Base-by-base conservation (phyloP, 352 stramenopile species). In the Phytophthora cactorum region DNA sequence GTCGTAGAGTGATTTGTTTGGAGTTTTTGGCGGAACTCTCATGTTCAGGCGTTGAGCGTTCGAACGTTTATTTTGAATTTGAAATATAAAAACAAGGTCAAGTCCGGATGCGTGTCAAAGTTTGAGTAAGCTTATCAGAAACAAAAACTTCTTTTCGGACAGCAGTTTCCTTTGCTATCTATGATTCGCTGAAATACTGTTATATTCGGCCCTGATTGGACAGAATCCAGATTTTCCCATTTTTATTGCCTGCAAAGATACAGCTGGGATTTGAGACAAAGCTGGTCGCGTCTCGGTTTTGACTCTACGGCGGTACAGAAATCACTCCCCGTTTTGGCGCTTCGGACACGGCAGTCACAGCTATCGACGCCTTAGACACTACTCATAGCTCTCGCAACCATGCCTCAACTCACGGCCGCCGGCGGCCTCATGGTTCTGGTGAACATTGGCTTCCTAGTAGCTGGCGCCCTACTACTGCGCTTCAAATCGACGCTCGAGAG, bases 381-480 rank as follows among this genome's bases (percentile, higher is more conserved):
- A 59, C 22, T 15, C 14, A 39, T 8, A 53, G 46, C 32, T 34
- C 17, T 65, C 31, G 15, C 5, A 51, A 58, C 6, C 12, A 80
- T 68, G 52, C 65, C 73, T 63, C 60, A 56, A 17, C 46, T 89
- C 51, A 86, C 83, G 10, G 22, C 72, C 2, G 82, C 86, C 29
- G 80, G 74, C 14, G 72, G 75, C 47, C 66, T 93, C 50, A 77
- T 96, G 70, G 75, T 96, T 55, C 52, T 92, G 17, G 75, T 95
- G 57, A 96, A 95, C 70, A 66, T 90, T 27, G 74, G 75, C 34
- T 94, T 96, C 56, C 63, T 96, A 29, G 70, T 73, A 14, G 82
- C 75, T 1, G 89, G 89, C 39, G 76, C 66, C 22, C 32, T 95
- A 58, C 66, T 96, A 31, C 75, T 96, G 55, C 82, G 75, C 28